These are phyloP conservation scores for Nothopassalora personata DNA, from an alignment of 2,329 filamentous ascomycete genomes.

Conservation along the genomic window DNA sequence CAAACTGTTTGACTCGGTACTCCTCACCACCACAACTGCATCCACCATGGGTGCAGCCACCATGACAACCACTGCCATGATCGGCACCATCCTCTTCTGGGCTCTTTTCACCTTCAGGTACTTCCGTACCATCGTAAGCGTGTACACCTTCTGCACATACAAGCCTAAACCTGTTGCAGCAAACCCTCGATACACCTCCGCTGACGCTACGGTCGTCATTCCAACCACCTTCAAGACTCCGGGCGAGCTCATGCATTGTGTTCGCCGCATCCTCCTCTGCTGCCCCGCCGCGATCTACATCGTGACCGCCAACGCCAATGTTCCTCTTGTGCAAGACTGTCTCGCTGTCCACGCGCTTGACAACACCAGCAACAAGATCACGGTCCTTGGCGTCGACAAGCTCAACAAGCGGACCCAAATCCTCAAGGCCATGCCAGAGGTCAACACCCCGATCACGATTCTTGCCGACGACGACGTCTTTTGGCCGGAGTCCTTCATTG, in stretches of 20 bases:
- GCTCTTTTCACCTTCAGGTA: constrained; percentile 24
- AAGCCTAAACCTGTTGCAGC: constrained; percentile 23
- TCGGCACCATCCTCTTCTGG: constrained; percentile 10
- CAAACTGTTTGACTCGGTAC: background rate
- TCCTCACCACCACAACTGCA: background rate
- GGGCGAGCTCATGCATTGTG: constrained; percentile 26
- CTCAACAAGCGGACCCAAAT: constrained; percentile 34
- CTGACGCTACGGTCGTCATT: constrained; percentile 31
- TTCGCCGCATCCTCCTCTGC: constrained; percentile 23
- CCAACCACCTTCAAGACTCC: constrained; percentile 33
- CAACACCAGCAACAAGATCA: constrained; percentile 11
- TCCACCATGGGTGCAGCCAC: background rate
- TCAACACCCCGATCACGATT: constrained; percentile 27
- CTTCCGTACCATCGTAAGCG: constrained; percentile 27
- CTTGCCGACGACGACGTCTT: constrained; percentile 36
- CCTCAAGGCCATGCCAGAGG: constrained; percentile 27
- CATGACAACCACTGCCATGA: background rate
- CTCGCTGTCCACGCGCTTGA: constrained; percentile 5
- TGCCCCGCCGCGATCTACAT: constrained; percentile 26
- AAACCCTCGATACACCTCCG: constrained; percentile 23
- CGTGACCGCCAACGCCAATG: constrained; percentile 26
- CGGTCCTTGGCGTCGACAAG: constrained; percentile 30
- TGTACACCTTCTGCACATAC: constrained; percentile 26
- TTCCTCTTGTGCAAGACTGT: constrained; percentile 17
- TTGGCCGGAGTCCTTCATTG: constrained; percentile 29